Base-by-base conservation (phyloP, 106 monocot genomes). In the Alisma plantagoaquatica region DNA sequence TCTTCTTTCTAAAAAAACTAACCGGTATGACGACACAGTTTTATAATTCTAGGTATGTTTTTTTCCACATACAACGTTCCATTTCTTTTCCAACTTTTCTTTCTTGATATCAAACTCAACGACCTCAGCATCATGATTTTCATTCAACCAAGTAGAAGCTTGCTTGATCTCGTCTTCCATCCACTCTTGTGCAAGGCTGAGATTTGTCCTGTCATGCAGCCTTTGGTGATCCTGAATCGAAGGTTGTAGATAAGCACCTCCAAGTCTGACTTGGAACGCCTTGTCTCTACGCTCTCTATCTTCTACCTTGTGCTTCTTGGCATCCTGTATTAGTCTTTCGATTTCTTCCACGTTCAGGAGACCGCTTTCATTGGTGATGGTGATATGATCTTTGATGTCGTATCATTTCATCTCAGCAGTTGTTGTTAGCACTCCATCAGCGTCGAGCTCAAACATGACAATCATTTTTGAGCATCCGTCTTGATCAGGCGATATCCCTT, bases 171-270 rank as follows among this genome's bases (percentile, higher is more conserved):
- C n/a, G n/a, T n/a, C n/a, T n/a, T n/a, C n/a, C n/a, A n/a, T n/a
- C n/a, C n/a, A n/a, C n/a, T n/a, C n/a, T n/a, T n/a, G n/a, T n/a
- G n/a, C n/a, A n/a, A n/a, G n/a, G n/a, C n/a, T n/a, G n/a, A n/a
- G n/a, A n/a, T n/a, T n/a, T n/a, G n/a, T n/a, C n/a, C n/a, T n/a
- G n/a, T n/a, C n/a, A n/a, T n/a, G n/a, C n/a, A n/a, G n/a, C n/a
- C n/a, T n/a, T n/a, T n/a, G n/a, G n/a, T 38, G 35, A 60, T 14
- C 5, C 9, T 38, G 35, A 7, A 7, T 57, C 79, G 73, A 75
- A 85, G 70, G 73, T 80, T 85, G 76, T 80, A 85, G 1, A 79
- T 46, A 24, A 79, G 79, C 43, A 75, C 78, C 71, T 84, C 84
- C 11, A 84, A 41, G 0, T 70, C 30, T 45, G 75, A 78, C 78